Evolutionary conservation across 352 stramenopile species (phyloP), one percentile per base, ranked within the genome.

Genomic region (Thalassiosira ordinaria): DNA sequence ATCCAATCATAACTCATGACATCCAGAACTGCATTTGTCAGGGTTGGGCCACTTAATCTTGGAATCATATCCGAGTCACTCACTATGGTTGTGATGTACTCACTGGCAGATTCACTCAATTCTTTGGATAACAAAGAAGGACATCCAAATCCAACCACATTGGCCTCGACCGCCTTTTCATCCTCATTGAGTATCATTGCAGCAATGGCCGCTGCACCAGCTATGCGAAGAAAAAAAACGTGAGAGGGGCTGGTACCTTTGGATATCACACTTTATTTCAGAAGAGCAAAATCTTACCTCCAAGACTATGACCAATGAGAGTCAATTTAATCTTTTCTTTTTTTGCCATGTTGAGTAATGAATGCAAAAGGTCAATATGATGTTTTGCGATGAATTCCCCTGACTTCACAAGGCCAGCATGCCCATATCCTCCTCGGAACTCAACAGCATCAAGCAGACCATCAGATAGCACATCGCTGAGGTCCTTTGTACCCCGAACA

Each of bases 1-100:
- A 65, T 72, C 74, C 74, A 82, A 51, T 82, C 74, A 62, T 78
- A 67, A 13, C 46, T 68, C 65, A 82, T 71, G 22, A 82, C 16
- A 47, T 82, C 74, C n/a, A 82, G 24, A 39, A 82, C 33, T 22
- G 41, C 41, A 67, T 82, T 82, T 7, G 20, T 26, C 13, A 82
- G 20, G 18, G 65, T 46, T 20, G 74, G 53, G 0, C 56, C 74
- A 39, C 65, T 78, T 33, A 82, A 31, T 33, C 74, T 16, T 20
- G 74, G 33, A 33, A 82, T 65, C 18, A 82, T 68, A 44, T 82
- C 74, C 13, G 65, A 63, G 70, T 82, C 74, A n/a, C 8, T 55
- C 2, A 82, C 26, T 14, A 82, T 65, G 44, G 74, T 73, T 27
- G 74, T 78, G 18, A 82, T 35, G 27, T 71, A 82, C 26, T 49